Conservation (phyloP, 2,329 filamentous ascomycete genomes). For the Pseudohalonectria lignicola region DNA sequence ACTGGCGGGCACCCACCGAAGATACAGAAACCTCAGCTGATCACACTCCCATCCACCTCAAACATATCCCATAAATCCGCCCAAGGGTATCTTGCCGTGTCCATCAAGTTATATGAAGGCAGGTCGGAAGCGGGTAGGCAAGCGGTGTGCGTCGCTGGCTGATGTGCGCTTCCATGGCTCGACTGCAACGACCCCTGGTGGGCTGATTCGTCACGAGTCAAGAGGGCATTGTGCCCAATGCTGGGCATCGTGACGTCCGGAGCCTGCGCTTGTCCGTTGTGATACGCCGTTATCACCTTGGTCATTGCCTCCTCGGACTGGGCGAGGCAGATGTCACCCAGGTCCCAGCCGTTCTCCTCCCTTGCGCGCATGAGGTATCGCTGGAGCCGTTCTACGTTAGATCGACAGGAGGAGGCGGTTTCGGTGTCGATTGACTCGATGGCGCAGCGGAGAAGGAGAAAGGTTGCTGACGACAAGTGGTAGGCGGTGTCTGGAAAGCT, state of each 20-base stretch:
- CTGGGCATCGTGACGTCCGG: background rate
- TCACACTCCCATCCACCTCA: constrained; percentile 1
- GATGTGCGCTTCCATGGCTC: background rate
- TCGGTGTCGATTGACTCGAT: constrained; percentile 38
- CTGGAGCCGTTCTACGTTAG: constrained; percentile 14
- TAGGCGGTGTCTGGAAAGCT: constrained; percentile 4
- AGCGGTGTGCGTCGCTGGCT: no score
- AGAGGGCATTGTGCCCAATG: background rate
- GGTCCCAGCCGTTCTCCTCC: constrained; percentile 32
- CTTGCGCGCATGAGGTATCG: constrained; percentile 28
- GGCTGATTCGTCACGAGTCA: no score
- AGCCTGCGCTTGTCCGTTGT: background rate
- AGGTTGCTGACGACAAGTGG: constrained; percentile 2
- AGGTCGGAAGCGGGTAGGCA: no score
- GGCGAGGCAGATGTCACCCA: constrained; percentile 36
- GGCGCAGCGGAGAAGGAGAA: constrained; percentile 10
- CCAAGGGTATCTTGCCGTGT: constrained; percentile 2
- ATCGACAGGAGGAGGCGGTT: constrained; percentile 19
- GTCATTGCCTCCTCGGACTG: constrained; percentile 36
- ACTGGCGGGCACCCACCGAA: no score
- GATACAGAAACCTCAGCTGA: no score
- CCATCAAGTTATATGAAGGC: background rate
- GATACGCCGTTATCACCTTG: constrained; percentile 17
- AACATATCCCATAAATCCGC: constrained; percentile 4
- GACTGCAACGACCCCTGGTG: background rate